These are phyloP conservation scores for Alternaria tenuissima DNA, from an alignment of 2,329 filamentous ascomycete genomes.

Conservation along the genomic window DNA sequence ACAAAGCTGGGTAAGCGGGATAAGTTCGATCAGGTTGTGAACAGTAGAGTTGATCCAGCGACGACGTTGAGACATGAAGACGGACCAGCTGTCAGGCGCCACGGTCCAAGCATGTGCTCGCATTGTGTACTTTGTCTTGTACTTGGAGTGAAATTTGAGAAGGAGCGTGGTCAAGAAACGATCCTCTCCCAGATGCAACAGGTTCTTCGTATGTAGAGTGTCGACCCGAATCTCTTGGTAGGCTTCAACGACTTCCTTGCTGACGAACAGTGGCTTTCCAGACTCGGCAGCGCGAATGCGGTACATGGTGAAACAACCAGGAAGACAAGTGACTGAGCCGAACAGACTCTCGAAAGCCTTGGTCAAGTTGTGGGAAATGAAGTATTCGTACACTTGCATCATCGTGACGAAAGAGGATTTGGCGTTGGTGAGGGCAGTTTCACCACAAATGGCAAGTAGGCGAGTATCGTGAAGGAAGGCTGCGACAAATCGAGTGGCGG, in stretches of 20 bases:
- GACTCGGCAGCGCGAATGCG: conserved; percentile 92
- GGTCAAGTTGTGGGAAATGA: conserved; percentile 95
- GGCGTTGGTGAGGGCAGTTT: conserved; percentile 91
- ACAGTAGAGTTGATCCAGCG: conserved; percentile 99
- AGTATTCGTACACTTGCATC: conserved; percentile 99
- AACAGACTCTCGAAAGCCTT: conserved; percentile 99
- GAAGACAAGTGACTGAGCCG: conserved; percentile 95
- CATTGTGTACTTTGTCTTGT: conserved; percentile 98
- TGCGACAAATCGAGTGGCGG: conserved; percentile 89
- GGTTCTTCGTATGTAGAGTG: conserved; percentile 98
- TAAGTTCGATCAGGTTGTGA: conserved; percentile 95
- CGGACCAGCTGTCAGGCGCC: conserved; percentile 89
- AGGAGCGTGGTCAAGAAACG: conserved; percentile 95
- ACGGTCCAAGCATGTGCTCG: conserved; percentile 95
- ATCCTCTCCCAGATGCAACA: conserved; percentile 96
- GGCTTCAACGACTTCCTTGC: conserved; percentile 84
- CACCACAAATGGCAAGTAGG: conserved; percentile 92
- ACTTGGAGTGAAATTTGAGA: conserved; percentile 88
- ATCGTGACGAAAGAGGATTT: conserved; percentile 95
- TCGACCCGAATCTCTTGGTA: conserved; percentile 96
- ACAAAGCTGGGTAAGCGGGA: conserved; percentile 91
- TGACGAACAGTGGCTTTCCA: conserved; percentile 96
- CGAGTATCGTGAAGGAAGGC: conserved; percentile 91
- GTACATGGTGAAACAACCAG: conserved; percentile 99
- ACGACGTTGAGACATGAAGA: conserved; percentile 97